Evolutionary conservation across 176 grass and related monocot species (phyloP).

Genomic region (Cymbopogon citratus): DNA sequence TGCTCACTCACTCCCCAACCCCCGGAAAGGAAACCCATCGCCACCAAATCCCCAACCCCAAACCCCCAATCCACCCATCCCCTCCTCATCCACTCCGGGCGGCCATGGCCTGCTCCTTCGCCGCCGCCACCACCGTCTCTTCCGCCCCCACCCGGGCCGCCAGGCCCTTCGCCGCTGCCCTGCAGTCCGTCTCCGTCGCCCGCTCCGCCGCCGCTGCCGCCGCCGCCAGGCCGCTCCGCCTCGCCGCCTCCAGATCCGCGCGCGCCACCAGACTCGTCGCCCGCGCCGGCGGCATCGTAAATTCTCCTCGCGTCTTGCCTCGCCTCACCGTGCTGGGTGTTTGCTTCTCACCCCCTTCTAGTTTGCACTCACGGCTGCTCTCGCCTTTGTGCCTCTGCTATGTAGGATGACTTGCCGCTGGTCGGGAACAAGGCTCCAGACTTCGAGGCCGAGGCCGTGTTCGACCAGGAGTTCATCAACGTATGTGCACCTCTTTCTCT

Average conservation of each 20-base stretch:
- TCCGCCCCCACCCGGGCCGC: not conserved
- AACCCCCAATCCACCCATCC: conserved; percentile 10
- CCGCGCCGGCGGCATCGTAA: conserved; percentile 44
- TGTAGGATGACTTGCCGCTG: conserved; percentile 64
- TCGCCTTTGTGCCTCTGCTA: not conserved
- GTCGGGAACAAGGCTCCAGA: conserved; percentile 82
- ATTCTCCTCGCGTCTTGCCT: not conserved
- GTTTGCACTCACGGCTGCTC: not conserved
- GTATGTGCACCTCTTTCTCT: conserved; percentile 10
- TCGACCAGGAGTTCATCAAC: conserved; percentile 86
- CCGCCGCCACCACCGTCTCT: conserved; percentile 34
- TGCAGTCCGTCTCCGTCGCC: conserved; percentile 30
- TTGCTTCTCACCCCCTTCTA: not conserved
- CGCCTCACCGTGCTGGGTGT: not conserved
- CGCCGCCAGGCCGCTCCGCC: conserved; percentile 23
- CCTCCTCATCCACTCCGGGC: conserved; percentile 35
- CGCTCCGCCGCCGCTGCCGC: conserved; percentile 1
- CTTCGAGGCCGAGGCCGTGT: conserved; percentile 82
- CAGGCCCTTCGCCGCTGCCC: conserved; percentile 16
- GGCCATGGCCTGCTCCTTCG: conserved; percentile 58
- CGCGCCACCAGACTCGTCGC: conserved; percentile 40
- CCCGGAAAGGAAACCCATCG: not conserved
- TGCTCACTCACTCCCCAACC: not conserved
- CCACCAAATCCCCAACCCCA: not conserved
- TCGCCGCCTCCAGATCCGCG: conserved; percentile 34